Percentiles rank a stretch among this genome's conserved stretches.
phyloP scores from a whole-genome alignment of 2,329 filamentous ascomycete species.

The Westerdykella aurantiaca region DNA sequence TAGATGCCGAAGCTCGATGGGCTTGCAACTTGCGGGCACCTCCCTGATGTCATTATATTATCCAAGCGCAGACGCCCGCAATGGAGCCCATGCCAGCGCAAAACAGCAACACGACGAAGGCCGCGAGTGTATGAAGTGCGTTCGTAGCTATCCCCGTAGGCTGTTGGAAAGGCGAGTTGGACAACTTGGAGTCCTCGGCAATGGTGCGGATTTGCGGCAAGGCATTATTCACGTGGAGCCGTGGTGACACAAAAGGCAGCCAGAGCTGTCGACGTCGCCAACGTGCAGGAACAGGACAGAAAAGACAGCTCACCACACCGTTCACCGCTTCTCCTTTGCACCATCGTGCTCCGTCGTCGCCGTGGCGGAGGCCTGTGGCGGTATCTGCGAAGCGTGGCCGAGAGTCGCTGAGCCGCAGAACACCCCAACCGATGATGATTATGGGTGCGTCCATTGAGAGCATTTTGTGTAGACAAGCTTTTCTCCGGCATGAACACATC shows the following conservation, averaged over 20 bases:
- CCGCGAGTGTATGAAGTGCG: no score
- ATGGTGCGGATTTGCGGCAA: not conserved
- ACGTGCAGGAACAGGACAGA: no score
- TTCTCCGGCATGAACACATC: constrained; percentile 30
- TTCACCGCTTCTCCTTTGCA: constrained; percentile 31
- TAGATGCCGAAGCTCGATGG: not conserved
- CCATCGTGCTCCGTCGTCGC: constrained; percentile 9
- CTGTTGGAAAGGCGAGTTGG: no score
- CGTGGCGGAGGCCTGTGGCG: not conserved
- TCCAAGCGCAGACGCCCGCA: not conserved
- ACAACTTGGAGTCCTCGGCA: no score
- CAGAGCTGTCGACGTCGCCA: constrained; percentile 6
- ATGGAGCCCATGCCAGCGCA: not conserved
- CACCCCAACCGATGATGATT: not conserved
- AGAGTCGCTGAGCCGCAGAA: no score
- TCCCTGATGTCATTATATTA: not conserved
- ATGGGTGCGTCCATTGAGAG: not conserved
- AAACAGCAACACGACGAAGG: no score
- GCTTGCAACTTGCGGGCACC: not conserved
- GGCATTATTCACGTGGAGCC: not conserved
- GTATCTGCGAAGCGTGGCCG: not conserved
- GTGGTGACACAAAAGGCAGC: constrained; percentile 20
- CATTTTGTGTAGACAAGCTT: constrained; percentile 6
- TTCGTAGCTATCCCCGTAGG: no score
- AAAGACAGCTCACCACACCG: constrained; percentile 13